Evolutionary conservation across 176 grass and related monocot species (phyloP).

Genomic region (Bolboschoenus planiculmis): DNA sequence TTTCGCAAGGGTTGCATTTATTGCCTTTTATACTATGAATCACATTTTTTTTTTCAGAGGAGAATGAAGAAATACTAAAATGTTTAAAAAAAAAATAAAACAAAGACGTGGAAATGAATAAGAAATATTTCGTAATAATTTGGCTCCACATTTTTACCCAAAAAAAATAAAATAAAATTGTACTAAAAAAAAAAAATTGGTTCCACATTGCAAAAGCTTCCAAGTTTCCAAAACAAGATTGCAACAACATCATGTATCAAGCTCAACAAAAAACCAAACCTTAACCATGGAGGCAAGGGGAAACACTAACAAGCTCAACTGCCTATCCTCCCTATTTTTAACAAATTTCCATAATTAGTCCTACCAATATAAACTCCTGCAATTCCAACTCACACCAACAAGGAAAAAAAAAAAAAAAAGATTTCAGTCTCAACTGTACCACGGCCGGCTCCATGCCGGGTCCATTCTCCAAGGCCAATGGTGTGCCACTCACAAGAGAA

Average conservation of each 20-base stretch:
- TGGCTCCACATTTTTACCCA: background rate
- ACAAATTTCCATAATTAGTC: slow-evolving; percentile 19
- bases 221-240: background rate
- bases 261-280: background rate
- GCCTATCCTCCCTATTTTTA: slow-evolving; percentile 9
- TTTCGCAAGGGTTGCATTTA: background rate
- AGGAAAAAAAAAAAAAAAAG: background rate
- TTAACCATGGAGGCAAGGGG: background rate
- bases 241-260: background rate
- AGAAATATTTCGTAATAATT: background rate
- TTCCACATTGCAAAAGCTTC: background rate
- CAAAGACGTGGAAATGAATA: background rate
- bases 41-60: background rate
- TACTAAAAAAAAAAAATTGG: too few relatives aligned
- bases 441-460: background rate
- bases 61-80: background rate
- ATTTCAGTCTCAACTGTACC: background rate
- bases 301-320: background rate
- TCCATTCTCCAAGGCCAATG: background rate
- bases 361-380: slow-evolving; percentile 5
- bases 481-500: background rate
- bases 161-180: too few relatives aligned
- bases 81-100: background rate
- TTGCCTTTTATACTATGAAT: background rate
- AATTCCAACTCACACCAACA: background rate